These are phyloP conservation scores for Boletellus dicymbophilus DNA, from an alignment of 1,284 basidiomycete species.

Conservation along the genomic window DNA sequence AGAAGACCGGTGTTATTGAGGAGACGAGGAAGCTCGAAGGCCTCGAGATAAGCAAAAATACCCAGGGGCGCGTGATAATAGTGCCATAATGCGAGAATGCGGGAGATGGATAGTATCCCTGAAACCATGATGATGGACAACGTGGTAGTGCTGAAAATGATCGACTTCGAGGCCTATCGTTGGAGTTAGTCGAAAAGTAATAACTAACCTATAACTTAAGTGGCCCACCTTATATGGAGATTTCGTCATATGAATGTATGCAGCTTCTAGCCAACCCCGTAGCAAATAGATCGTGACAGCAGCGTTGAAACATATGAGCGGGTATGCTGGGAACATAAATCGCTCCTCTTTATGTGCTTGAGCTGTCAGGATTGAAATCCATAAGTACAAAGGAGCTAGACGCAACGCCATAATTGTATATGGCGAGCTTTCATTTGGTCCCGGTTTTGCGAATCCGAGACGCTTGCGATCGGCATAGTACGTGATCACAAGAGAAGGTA, in stretches of 20 bases:
- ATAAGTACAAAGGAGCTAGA: conserved; percentile 87
- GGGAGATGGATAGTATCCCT: conserved; percentile 72
- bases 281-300: conserved; percentile 83
- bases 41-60: conserved; percentile 73
- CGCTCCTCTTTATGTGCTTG: conserved; percentile 98
- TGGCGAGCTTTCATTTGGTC: conserved; percentile 69
- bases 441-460: conserved; percentile 63
- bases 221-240: conserved; percentile 79
- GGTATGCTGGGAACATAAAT: conserved; percentile 96
- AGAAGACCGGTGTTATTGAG: conserved; percentile 74
- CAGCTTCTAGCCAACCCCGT: conserved; percentile 84
- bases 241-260: conserved; percentile 72
- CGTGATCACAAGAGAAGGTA: conserved; percentile 83
- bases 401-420: conserved; percentile 77
- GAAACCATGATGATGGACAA: conserved; percentile 67
- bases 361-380: conserved; percentile 76
- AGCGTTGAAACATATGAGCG: conserved; percentile 92
- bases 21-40: conserved; percentile 78
- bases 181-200: conserved; percentile 1
- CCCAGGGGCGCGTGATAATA: conserved; percentile 94
- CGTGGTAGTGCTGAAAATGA: conserved; percentile 79
- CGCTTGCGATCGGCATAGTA: conserved; percentile 76
- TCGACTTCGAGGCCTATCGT: conserved; percentile 71
- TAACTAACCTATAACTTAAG: conserved; percentile 6
- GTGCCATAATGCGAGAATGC: conserved; percentile 79